Evolutionary conservation across 129 eudicot genomes (phyloP).

Genomic region (Ambrosia trifida): DNA sequence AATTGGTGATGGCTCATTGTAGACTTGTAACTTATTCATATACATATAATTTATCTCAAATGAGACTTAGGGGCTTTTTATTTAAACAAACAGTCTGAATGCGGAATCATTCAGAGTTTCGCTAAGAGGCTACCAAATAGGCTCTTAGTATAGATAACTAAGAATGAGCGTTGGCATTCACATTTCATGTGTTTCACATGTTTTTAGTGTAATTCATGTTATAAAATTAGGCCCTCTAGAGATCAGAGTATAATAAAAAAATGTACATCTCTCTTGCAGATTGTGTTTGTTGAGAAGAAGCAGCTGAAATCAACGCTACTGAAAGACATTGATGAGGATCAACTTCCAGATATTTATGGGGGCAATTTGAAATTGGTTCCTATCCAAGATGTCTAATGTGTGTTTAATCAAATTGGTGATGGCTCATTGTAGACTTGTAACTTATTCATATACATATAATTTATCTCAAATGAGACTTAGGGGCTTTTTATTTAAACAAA

Average conservation of each 20-base stretch:
- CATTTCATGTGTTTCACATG: too few relatives aligned
- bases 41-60: neutral
- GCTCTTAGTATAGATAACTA: too few relatives aligned
- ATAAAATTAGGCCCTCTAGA: neutral
- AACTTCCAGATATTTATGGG: constrained; percentile 76
- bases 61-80: too few relatives aligned
- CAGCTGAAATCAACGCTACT: constrained; percentile 65
- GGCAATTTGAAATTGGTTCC: constrained; percentile 73
- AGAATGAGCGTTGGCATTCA: too few relatives aligned
- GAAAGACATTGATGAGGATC: constrained; percentile 74
- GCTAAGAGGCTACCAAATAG: too few relatives aligned
- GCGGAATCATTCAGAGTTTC: too few relatives aligned
- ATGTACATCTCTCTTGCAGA: constrained; percentile 48
- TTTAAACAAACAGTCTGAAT: too few relatives aligned
- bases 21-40: neutral
- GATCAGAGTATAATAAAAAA: neutral
- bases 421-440: neutral
- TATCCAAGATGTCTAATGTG: constrained; percentile 30
- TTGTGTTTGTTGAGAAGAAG: constrained; percentile 76
- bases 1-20: neutral
- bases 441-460: neutral
- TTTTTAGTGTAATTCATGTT: neutral
- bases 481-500: too few relatives aligned
- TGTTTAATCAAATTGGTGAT: neutral
- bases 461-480: neutral